Percentiles rank a stretch among this genome's conserved stretches.
Conservation (phyloP, 345 rosid species). For the Conringia planisiliqua region DNA sequence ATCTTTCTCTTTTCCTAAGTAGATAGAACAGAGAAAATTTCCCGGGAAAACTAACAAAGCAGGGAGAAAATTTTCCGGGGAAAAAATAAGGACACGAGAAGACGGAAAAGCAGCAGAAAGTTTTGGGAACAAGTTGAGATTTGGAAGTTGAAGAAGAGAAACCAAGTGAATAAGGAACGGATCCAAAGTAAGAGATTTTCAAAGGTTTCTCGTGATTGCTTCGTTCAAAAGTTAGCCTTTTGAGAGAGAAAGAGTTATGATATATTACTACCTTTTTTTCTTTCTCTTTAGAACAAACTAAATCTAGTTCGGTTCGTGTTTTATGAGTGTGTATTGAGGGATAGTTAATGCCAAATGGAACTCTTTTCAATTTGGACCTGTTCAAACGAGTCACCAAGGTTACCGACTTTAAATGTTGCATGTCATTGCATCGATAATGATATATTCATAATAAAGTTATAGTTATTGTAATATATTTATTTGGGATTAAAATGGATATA, state of each 20-base stretch:
- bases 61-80: conserved; percentile 9
- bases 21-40: conserved; percentile 18
- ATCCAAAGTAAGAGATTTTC: conserved; percentile 55
- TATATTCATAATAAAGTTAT: no score
- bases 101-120: conserved; percentile 33
- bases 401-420: not conserved
- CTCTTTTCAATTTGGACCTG: not conserved
- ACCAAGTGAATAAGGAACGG: conserved; percentile 47
- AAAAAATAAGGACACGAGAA: conserved; percentile 28
- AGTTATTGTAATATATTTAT: no score
- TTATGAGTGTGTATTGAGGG: not conserved
- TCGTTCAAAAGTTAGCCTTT: conserved; percentile 46
- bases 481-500: not conserved
- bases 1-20: conserved; percentile 15
- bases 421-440: not conserved
- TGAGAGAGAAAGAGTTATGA: conserved; percentile 1
- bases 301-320: conserved; percentile 20
- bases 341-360: not conserved
- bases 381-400: not conserved
- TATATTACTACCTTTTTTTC: not conserved
- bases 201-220: conserved; percentile 88
- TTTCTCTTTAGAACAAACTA: conserved; percentile 13
- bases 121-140: conserved; percentile 36
- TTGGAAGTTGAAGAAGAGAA: conserved; percentile 37
- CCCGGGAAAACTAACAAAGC: conserved; percentile 18